phyloP scores from a whole-genome alignment of 192 early-diverging fungal species.

The Hyaloraphidium curvatum region DNA sequence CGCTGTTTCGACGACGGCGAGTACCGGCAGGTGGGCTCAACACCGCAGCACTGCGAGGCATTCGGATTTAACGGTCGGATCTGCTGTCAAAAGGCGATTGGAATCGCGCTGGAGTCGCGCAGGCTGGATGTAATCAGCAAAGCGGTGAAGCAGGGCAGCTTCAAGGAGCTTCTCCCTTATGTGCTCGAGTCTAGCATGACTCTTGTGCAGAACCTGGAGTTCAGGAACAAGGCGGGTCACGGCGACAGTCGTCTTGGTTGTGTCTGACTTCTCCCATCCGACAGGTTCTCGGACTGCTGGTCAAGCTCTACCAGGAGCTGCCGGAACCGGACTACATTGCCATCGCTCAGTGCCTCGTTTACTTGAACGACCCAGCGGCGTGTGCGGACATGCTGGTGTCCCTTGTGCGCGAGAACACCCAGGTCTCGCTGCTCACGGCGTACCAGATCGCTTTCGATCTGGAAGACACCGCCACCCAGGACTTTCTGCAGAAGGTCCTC shows the following conservation, averaged over 20 bases:
- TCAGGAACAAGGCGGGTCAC: conserved; percentile 54
- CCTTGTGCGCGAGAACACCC: conserved; percentile 30
- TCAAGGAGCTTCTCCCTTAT: conserved; percentile 55
- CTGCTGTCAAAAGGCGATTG: conserved; percentile 50
- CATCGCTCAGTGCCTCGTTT: conserved; percentile 76
- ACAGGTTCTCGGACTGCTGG: conserved; percentile 49
- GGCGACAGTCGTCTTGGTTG: neutral
- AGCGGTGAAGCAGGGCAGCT: conserved; percentile 50
- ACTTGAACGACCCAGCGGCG: conserved; percentile 58
- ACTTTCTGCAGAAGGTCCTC: conserved; percentile 72
- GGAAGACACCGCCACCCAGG: conserved; percentile 89
- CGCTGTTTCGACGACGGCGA: conserved; percentile 74
- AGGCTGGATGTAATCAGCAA: conserved; percentile 78
- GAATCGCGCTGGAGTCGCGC: conserved; percentile 82
- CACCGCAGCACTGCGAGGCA: neutral
- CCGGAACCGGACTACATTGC: conserved; percentile 79
- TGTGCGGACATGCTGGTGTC: conserved; percentile 55
- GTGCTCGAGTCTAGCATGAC: conserved; percentile 72
- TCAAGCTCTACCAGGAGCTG: conserved; percentile 49
- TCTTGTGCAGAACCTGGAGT: conserved; percentile 57
- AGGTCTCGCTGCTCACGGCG: conserved; percentile 52
- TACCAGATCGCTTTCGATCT: conserved; percentile 98
- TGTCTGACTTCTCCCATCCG: neutral
- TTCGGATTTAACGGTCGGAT: conserved; percentile 4
- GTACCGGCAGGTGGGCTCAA: conserved; percentile 43